Evolutionary conservation across 352 stramenopile species (phyloP).

Genomic region (Pythium grandisporangium): DNA sequence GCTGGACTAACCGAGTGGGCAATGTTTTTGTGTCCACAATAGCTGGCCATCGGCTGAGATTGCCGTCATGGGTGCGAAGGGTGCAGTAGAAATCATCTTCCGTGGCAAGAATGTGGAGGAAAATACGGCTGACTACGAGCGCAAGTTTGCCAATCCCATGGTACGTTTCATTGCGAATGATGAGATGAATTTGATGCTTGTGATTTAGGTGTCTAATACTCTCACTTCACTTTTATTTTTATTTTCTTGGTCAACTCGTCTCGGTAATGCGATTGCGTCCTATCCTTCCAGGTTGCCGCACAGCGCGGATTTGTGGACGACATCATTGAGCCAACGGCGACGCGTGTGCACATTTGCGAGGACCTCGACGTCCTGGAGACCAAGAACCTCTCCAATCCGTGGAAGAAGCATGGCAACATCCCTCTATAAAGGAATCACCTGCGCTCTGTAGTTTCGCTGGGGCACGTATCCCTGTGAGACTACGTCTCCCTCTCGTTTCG

Average conservation of each 20-base stretch:
- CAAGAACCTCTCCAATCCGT: constrained; percentile 91
- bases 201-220: no score
- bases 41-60: constrained; percentile 75
- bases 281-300: constrained; percentile 73
- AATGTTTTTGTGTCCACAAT: constrained; percentile 6
- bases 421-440: constrained; percentile 79
- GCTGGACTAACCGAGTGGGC: no score
- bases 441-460: not conserved
- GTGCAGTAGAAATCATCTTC: constrained; percentile 98
- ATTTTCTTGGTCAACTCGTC: no score
- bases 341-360: constrained; percentile 91
- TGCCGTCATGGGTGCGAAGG: constrained; percentile 91
- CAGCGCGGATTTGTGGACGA: constrained; percentile 97
- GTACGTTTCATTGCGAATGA: constrained; percentile 19
- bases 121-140: constrained; percentile 93
- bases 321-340: constrained; percentile 94
- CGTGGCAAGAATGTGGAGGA: constrained; percentile 93
- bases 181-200: no score
- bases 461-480: not conserved
- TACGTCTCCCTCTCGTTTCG: not conserved
- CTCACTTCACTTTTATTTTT: constrained; percentile 4
- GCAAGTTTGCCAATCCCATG: constrained; percentile 95
- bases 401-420: constrained; percentile 98
- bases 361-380: constrained; percentile 92
- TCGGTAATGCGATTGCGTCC: not conserved